Base-by-base conservation (phyloP, 2,329 filamentous ascomycete species). In the Orbilia quercus region DNA sequence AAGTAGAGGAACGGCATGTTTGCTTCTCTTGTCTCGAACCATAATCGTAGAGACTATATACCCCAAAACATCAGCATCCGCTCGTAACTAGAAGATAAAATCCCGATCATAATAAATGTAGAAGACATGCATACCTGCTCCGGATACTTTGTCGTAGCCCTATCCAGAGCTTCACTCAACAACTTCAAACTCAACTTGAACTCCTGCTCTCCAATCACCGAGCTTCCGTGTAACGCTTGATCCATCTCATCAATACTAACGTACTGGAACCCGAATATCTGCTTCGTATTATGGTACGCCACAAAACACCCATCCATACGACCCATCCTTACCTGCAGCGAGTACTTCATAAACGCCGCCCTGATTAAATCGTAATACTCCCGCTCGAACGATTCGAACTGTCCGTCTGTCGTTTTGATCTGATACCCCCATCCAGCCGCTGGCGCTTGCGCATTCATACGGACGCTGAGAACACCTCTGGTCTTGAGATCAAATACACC, bases 281-380 rank as follows among this genome's bases (percentile, higher is more conserved):
- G 90, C 81, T 93, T 86, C 1, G 92, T 91, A 80, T 99, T 99
- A 83, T 99, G 95, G 80, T 89, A 99, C 1, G 95, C 95, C 20
- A 98, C 91, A 79, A 98, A 99, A 54, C 98, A 97, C 60, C 95
- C 95, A 79, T 99, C 94, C 96, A 99, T 99, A 54, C 93, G 89
- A 16, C 96, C 95, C 87, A 99, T 96, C 47, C 95, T 91, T 25
- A 94, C 96, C 81, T 99, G 95, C 28, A 99, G 84, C 7, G 93
- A 96, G 80, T 99, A 99, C 79, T 99, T 99, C 63, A 99, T 83
- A 82, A 99, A 94, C 0, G 94, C 95, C 0, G 93, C 87, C 59
- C 96, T 87, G 71, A 96, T 94, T 92, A 99, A 96, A 80, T 99
- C 95, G 80, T 90, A 96, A 80, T 95, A 97, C 79, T 99, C 96